phyloP scores from a whole-genome alignment of 148 eudicot species.

The Suaeda aralocaspica region DNA sequence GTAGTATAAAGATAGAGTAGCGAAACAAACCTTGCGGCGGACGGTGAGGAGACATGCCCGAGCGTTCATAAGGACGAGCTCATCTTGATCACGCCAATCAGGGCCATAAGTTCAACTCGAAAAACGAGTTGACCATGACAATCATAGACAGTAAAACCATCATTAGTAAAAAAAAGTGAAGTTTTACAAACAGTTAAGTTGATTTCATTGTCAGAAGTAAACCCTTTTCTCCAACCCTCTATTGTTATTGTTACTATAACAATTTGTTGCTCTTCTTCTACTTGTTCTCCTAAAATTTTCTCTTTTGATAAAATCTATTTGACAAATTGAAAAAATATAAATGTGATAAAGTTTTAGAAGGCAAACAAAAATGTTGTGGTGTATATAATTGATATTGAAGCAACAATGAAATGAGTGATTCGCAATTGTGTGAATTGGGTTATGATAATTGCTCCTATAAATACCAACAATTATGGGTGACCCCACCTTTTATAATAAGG shows the following conservation, averaged over 20 bases:
- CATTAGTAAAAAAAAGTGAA: constrained; percentile 67
- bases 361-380: background rate
- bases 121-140: constrained; percentile 56
- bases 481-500: too few relatives aligned
- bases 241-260: background rate
- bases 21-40: constrained; percentile 65
- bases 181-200: constrained; percentile 69
- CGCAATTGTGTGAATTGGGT: too few relatives aligned
- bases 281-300: background rate
- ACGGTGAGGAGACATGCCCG: constrained; percentile 85
- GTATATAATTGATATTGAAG: too few relatives aligned
- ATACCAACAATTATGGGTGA: too few relatives aligned
- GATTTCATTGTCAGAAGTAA: constrained; percentile 34
- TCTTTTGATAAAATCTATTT: background rate
- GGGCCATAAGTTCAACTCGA: constrained; percentile 82
- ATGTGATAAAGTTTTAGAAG: background rate
- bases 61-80: constrained; percentile 79
- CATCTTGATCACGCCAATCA: constrained; percentile 49
- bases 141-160: constrained; percentile 74
- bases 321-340: too few relatives aligned
- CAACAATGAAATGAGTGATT: too few relatives aligned
- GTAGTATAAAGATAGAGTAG: background rate
- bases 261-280: background rate
- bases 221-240: constrained; percentile 23
- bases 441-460: too few relatives aligned